A percentile compares a stretch with the other conserved stretches of the same genome.
Evolutionary conservation across 225 moss, liverwort and hornwort species (phyloP).

Genomic region (Pseudoscleropodium purum): DNA sequence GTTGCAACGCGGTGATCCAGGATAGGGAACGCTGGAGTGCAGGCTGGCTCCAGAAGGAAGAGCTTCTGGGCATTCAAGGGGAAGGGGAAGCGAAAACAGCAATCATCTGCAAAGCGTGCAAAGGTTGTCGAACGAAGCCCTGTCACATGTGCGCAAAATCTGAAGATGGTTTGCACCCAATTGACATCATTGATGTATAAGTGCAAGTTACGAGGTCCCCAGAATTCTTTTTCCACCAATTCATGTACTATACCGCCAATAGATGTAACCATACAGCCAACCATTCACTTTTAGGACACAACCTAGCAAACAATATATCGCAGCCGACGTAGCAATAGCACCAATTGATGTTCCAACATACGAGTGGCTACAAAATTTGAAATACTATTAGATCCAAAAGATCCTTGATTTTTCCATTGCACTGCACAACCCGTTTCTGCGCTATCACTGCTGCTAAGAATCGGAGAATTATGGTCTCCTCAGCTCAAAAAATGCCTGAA

Average conservation of each 20-base stretch:
- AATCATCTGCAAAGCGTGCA: slow-evolving; percentile 70
- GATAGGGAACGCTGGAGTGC: slow-evolving; percentile 92
- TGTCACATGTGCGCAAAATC: slow-evolving; percentile 33
- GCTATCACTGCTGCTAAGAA: neutral
- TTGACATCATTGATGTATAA: slow-evolving; percentile 54
- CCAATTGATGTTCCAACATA: neutral
- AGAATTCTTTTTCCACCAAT: neutral
- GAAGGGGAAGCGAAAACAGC: slow-evolving; percentile 21
- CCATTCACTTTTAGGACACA: neutral
- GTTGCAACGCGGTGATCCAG: slow-evolving; percentile 16
- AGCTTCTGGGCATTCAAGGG: slow-evolving; percentile 47
- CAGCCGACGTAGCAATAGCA: neutral
- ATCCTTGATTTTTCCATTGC: neutral
- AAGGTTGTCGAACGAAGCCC: slow-evolving; percentile 50
- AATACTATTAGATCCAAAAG: neutral
- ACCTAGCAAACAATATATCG: neutral
- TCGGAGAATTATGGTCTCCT: neutral
- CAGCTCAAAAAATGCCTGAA: neutral
- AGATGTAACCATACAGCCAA: neutral
- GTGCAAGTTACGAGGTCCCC: neutral
- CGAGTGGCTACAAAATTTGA: neutral
- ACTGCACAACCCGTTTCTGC: neutral
- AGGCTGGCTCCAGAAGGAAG: slow-evolving; percentile 83
- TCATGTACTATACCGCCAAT: neutral
- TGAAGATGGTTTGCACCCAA: slow-evolving; percentile 2